A percentile compares a stretch with the other conserved stretches of the same genome.
Conservation (phyloP, 108 stramenopile genomes). For the Nannochloropsis gaditana region DNA sequence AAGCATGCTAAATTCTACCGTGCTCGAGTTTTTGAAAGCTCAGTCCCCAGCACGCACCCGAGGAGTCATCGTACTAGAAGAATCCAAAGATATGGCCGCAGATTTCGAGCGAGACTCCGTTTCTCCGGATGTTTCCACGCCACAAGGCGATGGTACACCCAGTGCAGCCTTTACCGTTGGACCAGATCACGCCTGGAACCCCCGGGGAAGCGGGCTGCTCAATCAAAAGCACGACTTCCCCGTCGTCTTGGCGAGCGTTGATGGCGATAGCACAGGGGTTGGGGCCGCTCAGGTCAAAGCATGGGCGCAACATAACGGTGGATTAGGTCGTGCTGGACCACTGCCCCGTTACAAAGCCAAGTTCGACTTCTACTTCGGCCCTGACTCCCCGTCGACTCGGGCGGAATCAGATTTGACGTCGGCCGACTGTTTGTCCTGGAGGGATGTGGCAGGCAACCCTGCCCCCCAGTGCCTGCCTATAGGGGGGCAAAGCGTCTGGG, state of each 20-base stretch:
- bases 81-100: neutral
- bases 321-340: conserved; percentile 18
- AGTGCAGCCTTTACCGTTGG: conserved; percentile 26
- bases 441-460: conserved; percentile 38
- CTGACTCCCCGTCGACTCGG: neutral
- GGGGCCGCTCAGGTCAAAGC: conserved; percentile 30
- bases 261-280: conserved; percentile 14
- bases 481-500: conserved; percentile 47
- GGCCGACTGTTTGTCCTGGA: conserved; percentile 43
- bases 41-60: conserved; percentile 26
- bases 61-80: conserved; percentile 43
- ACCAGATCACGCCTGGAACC: conserved; percentile 37
- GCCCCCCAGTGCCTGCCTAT: conserved; percentile 47
- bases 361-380: conserved; percentile 44
- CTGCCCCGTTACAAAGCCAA: conserved; percentile 36
- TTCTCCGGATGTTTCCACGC: neutral
- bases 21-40: conserved; percentile 24
- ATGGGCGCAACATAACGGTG: conserved; percentile 1
- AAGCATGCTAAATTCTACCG: conserved; percentile 29
- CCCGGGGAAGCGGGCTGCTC: conserved; percentile 30
- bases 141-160: conserved; percentile 40
- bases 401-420: neutral
- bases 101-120: neutral
- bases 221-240: conserved; percentile 34
- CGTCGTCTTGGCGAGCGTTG: conserved; percentile 37